Base-by-base conservation (phyloP, 768 basidiomycete species). In the Pluteus cervinus region DNA sequence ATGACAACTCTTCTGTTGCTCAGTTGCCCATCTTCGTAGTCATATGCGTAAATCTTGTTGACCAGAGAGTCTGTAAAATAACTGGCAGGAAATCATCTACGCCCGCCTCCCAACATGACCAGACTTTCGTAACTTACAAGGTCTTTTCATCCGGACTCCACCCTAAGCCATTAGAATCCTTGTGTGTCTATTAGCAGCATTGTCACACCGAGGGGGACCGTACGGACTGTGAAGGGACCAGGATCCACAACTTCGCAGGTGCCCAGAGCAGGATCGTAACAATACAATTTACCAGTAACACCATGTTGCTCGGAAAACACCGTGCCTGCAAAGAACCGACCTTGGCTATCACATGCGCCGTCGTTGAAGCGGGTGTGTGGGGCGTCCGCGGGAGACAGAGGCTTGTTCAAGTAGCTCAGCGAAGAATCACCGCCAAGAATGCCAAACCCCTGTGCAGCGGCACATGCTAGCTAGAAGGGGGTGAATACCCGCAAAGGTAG, bases 321-420 rank as follows among this genome's bases (percentile, higher is more conserved):
- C 1, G 80, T 77, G n/a, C 81, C 81, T 16, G 78, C 76, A 47
- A 82, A 73, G 53, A 76, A 82, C 28, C 79, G 69, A 5, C 81
- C 81, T 46, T 67, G 60, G 40, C 60, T 67, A 48, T 82, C 80
- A 50, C 82, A 84, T 2, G 66, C 79, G 24, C 80, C 82, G 48
- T 83, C 81, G 57, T 85, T 82, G 60, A 84, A 81, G 29, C 81
- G 69, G 20, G 69, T 73, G 44, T 71, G 60, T 3, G 61, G 54
- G 8, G 49, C 47, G 24, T 73, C 60, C 16, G 61, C 51, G 7
- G 53, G 45, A n/a, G 67, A 57, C 5, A 83, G 49, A 9, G 81
- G 79, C 54, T 67, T 55, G 39, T 57, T 62, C 42, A 85, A 53
- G 54, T 80, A 75, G 24, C 55, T 58, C 17, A 77, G 49, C 14